phyloP scores from a whole-genome alignment of 192 early-diverging fungal genomes.

The Backusella parvicylindrica region DNA sequence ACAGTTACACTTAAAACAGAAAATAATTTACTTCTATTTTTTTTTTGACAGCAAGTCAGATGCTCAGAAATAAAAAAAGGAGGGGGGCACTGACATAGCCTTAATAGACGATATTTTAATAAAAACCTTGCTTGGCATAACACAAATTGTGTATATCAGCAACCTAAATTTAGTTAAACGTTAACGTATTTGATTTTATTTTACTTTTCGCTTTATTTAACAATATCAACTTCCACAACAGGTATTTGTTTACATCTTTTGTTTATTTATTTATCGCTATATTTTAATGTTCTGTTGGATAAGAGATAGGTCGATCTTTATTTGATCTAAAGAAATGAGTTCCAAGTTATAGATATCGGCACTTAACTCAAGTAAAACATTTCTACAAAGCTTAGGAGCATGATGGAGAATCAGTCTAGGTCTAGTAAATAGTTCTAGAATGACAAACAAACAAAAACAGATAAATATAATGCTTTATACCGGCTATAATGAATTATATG shows the following conservation, averaged over 20 bases:
- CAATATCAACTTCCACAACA: background rate
- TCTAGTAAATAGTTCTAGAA: conserved; percentile 81
- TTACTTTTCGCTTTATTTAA: background rate
- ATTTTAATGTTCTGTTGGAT: background rate
- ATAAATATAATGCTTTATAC: background rate
- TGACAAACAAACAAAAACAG: background rate
- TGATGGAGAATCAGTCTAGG: conserved; percentile 73
- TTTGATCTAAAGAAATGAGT: conserved; percentile 53
- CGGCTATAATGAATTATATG: background rate
- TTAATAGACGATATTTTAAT: background rate
- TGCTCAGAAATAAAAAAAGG: background rate
- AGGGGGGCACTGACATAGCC: background rate
- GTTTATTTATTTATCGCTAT: background rate
- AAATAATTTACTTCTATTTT: too few species aligned
- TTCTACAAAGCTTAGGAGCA: conserved; percentile 77
- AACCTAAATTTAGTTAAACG: background rate
- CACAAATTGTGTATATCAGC: background rate
- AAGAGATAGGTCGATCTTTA: conserved; percentile 24
- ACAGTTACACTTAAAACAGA: background rate
- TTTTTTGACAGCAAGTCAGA: too few species aligned
- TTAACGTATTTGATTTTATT: background rate
- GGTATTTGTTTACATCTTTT: background rate
- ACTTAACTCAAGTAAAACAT: conserved; percentile 48
- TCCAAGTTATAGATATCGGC: conserved; percentile 75
- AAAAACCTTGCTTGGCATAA: background rate